Evolutionary conservation across 129 eudicot species (phyloP).

Genomic region (Lactuca sativa): DNA sequence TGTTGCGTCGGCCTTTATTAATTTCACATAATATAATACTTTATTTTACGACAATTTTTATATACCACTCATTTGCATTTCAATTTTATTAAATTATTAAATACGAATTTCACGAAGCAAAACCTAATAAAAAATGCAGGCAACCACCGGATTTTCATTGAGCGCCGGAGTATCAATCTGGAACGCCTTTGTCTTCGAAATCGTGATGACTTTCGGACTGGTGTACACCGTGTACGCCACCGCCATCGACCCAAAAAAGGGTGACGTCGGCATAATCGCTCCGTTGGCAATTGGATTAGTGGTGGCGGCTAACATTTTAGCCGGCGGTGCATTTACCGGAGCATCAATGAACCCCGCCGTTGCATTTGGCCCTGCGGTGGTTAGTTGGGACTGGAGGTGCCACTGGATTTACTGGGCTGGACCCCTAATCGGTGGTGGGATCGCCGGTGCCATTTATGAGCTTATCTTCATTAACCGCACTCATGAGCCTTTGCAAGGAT

Average conservation of each 20-base stretch:
- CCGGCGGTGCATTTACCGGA: constrained; percentile 64
- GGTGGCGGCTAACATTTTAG: constrained; percentile 60
- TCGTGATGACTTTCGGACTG: constrained; percentile 60
- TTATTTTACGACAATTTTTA: no score
- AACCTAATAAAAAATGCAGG: constrained; percentile 26
- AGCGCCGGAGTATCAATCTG: constrained; percentile 40
- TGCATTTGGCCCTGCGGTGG: constrained; percentile 58
- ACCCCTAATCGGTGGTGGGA: constrained; percentile 49
- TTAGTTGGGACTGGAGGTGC: constrained; percentile 41
- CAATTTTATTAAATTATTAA: no score
- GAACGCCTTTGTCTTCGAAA: constrained; percentile 54
- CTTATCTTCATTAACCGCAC: constrained; percentile 44
- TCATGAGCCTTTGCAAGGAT: constrained; percentile 46
- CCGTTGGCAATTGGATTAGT: constrained; percentile 61
- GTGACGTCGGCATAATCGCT: constrained; percentile 46
- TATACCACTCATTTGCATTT: no score
- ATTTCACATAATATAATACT: no score
- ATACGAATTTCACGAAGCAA: not conserved
- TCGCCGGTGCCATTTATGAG: constrained; percentile 48
- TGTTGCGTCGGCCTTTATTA: no score
- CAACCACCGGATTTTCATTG: constrained; percentile 40
- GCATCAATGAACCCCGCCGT: constrained; percentile 74
- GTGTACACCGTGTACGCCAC: constrained; percentile 71
- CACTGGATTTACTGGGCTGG: constrained; percentile 72
- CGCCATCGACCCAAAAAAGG: constrained; percentile 58